Conservation (phyloP, 805 yeast species). For the Wickerhamomyces ciferrii region DNA sequence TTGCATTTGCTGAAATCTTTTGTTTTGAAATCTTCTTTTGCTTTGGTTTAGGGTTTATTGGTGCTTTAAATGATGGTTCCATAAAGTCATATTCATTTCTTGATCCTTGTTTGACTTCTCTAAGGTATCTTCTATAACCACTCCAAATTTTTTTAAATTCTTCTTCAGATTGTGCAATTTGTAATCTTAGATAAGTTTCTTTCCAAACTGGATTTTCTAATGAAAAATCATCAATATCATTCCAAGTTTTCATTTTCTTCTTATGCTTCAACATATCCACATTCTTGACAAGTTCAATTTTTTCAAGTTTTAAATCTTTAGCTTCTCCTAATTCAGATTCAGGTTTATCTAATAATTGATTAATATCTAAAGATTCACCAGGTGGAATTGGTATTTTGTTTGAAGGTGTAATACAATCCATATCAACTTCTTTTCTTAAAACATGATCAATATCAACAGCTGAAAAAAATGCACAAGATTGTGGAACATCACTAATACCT, state of each 20-base stretch:
- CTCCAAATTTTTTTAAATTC: slow-evolving; percentile 6
- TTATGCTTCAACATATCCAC: background rate
- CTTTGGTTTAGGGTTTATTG: too few species aligned
- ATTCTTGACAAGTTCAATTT: slow-evolving; percentile 16
- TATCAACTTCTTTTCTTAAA: slow-evolving; percentile 85
- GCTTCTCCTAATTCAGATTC: slow-evolving; percentile 20
- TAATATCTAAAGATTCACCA: slow-evolving; percentile 74
- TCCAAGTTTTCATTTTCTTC: background rate
- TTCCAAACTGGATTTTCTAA: slow-evolving; percentile 8
- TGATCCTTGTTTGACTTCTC: too few species aligned
- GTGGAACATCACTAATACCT: slow-evolving; percentile 87
- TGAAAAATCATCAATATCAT: slow-evolving; percentile 5
- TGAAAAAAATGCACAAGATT: slow-evolving; percentile 92
- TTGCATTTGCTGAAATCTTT: background rate
- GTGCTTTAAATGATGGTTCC: too few species aligned
- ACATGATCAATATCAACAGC: slow-evolving; percentile 89
- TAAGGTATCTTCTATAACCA: slow-evolving; percentile 2
- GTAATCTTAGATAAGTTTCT: slow-evolving; percentile 9
- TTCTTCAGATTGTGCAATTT: slow-evolving; percentile 6
- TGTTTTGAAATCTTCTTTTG: background rate
- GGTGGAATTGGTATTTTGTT: slow-evolving; percentile 63
- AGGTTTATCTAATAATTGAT: slow-evolving; percentile 37
- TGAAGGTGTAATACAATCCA: slow-evolving; percentile 90
- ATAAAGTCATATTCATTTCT: too few species aligned
- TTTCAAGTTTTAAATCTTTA: background rate